phyloP scores from a whole-genome alignment of 345 rosid species.

The Populus simonii region DNA sequence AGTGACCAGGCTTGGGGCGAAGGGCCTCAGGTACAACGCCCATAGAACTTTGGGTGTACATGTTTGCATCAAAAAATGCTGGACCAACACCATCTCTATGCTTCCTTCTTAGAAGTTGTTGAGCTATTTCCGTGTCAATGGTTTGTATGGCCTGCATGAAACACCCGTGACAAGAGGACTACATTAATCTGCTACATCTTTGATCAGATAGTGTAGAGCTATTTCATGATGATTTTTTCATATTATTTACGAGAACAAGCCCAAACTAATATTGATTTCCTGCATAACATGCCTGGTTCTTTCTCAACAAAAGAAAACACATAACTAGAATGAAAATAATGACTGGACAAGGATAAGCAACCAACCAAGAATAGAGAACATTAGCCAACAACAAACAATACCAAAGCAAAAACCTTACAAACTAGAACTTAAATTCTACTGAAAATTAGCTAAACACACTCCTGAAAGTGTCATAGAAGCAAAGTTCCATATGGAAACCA shows the following conservation, averaged over 20 bases:
- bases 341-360: not conserved
- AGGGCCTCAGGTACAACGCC: slow-evolving; percentile 83
- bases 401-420: not conserved
- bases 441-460: not conserved
- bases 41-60: slow-evolving; percentile 67
- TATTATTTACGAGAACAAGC: not conserved
- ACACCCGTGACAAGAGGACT: not conserved
- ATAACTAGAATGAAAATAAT: not conserved
- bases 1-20: slow-evolving; percentile 90
- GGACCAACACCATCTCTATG: slow-evolving; percentile 76
- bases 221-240: not conserved
- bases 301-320: not conserved
- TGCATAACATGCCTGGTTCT: not conserved
- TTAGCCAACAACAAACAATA: not conserved
- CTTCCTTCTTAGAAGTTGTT: slow-evolving; percentile 82
- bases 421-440: not conserved
- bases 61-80: slow-evolving; percentile 65
- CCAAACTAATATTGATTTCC: not conserved
- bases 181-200: not conserved
- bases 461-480: not conserved
- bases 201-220: not conserved
- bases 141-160: slow-evolving; percentile 74
- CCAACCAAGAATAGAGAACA: not conserved
- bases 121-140: slow-evolving; percentile 84
- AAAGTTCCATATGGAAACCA: not conserved